Evolutionary conservation across 2,329 filamentous ascomycete species (phyloP), one percentile per base, ranked within the genome.

Genomic region (Xylogone sp.): DNA sequence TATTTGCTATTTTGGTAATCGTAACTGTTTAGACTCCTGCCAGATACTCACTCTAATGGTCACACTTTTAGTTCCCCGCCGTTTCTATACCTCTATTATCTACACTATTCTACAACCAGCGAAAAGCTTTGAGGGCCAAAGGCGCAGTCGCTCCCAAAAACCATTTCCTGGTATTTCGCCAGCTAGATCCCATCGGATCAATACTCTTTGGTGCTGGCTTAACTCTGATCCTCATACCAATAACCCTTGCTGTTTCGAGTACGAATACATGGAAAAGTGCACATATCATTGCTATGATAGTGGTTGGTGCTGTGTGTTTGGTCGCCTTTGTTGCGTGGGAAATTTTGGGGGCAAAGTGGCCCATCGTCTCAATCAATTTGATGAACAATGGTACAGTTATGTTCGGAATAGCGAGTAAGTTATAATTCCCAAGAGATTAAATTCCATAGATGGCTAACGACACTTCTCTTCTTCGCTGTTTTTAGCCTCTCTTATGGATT

Each of bases 31-130:
- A 7, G 13, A 31, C 27, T 31, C 27, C 7, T 31, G 7, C 27
- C 13, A 31, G 27, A 8, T 31, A n/a, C n/a, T 13, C 13, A 31
- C 27, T 8, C 27, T 31, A 13, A 31, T 31, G 7, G 13, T 8
- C 8, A 31, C 27, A n/a, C 27, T 31, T 13, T 31, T 31, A 31
- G 27, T 31, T 84, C 2, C 82, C 82, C 9, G 59, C 78, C 0
- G 72, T 75, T 12, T 83, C 81, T 51, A 61, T 80, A 1, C 81
- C 82, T 1, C 68, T 81, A 20, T 70, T 75, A 18, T 63, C 70
- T 1, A 71, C 75, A 3, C 62, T 82, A 2, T 71, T 72, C 46
- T 68, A 71, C 56, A 78, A 77, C 58, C 74, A 79, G 62, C 62
- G 67, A 16, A 75, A 71, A 49, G 76, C 77, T 22, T 70, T 73